Conservation (phyloP, 169 alveolate genomes). For the Plasmodium knowlesi region DNA sequence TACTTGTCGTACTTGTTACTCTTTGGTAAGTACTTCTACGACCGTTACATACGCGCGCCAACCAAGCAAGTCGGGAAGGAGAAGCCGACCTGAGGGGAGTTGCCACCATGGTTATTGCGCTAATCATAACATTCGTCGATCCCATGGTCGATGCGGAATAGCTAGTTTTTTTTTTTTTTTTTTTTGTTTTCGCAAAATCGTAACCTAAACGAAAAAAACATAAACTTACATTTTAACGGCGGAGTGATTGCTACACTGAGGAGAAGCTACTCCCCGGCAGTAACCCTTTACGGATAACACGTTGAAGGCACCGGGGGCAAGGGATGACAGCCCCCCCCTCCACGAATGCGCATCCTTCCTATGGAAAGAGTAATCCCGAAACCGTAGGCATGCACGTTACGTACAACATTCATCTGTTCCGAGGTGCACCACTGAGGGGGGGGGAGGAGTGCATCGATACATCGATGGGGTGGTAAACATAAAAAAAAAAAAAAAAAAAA, state of each 20-base stretch:
- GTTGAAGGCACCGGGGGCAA: too few relatives aligned
- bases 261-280: too few relatives aligned
- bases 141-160: too few relatives aligned
- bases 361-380: neutral
- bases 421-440: neutral
- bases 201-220: neutral
- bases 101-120: neutral
- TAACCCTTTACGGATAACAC: too few relatives aligned
- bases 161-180: neutral
- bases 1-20: conserved; percentile 75
- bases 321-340: too few relatives aligned
- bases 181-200: neutral
- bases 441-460: neutral
- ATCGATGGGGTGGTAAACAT: neutral
- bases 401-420: neutral
- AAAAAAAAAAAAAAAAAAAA: too few relatives aligned
- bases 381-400: neutral
- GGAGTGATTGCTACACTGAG: neutral
- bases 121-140: too few relatives aligned
- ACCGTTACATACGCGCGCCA: conserved; percentile 30
- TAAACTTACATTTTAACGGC: neutral
- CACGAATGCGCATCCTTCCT: too few relatives aligned
- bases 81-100: neutral
- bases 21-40: conserved; percentile 72
- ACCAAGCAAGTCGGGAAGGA: neutral